Percentiles rank a stretch among this genome's conserved stretches.
phyloP scores from a whole-genome alignment of 1,284 basidiomycete genomes.

The Schizophyllum amplum region DNA sequence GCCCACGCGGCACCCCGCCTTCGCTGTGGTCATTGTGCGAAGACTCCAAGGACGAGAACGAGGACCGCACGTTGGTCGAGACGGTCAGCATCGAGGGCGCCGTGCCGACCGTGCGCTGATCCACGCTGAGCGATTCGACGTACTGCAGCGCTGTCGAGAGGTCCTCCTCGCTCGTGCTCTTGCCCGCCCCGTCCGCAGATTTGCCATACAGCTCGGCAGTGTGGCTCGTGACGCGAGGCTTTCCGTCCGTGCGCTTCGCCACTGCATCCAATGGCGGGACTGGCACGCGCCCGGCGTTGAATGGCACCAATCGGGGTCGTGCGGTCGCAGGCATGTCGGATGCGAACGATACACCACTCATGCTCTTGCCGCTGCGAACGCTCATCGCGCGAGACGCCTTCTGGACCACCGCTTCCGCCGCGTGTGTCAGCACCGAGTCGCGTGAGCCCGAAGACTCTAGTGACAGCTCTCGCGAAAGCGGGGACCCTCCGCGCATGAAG shows the following conservation, averaged over 20 bases:
- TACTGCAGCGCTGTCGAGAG: constrained; percentile 52
- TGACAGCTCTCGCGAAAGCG: constrained; percentile 23
- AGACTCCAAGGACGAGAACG: constrained; percentile 55
- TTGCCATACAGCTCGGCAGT: constrained; percentile 46
- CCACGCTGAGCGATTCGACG: constrained; percentile 56
- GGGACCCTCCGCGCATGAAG: constrained; percentile 23
- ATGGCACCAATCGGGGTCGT: constrained; percentile 63
- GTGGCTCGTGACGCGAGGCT: constrained; percentile 53
- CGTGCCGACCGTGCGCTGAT: constrained; percentile 21
- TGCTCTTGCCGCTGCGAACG: constrained; percentile 33
- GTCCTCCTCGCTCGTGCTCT: constrained; percentile 47
- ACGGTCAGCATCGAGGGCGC: constrained; percentile 25
- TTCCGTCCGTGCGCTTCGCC: constrained; percentile 16
- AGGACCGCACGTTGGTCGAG: constrained; percentile 39
- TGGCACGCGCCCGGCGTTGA: constrained; percentile 62
- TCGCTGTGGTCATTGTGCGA: constrained; percentile 33
- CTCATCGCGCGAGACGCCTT: constrained; percentile 40
- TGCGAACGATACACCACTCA: constrained; percentile 26
- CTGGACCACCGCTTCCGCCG: constrained; percentile 39
- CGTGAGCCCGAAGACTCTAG: constrained; percentile 25
- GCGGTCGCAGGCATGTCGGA: constrained; percentile 15
- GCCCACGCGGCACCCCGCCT: constrained; percentile 25
- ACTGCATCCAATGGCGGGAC: constrained; percentile 26
- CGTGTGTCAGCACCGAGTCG: constrained; percentile 28
- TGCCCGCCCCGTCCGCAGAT: constrained; percentile 19